Base-by-base conservation (phyloP, 176 grass and related monocot species). In the Echinochloa phyllopogon region DNA sequence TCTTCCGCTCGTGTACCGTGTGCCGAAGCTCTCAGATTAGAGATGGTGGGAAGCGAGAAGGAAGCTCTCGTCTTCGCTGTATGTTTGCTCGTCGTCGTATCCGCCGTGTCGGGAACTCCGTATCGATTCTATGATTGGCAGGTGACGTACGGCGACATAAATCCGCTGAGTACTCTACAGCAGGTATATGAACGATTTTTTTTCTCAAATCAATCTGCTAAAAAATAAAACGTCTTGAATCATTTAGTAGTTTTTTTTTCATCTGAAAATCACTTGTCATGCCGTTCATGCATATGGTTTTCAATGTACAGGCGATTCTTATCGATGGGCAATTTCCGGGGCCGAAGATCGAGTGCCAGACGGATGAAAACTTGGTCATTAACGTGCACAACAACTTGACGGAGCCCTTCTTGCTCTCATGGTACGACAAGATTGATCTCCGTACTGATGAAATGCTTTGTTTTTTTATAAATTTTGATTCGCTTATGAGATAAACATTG, bases 271-370 rank as follows among this genome's bases (percentile, higher is more conserved):
- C 14, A 1, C 18, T 75, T 16, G 53, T 9, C 21, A 15, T 2
- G 8, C 6, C 2, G 39, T 60, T 12, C 18, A 12, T 17, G 15
- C 17, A 42, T 29, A 18, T 72, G 10, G 0, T 59, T 41, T 77
- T 33, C 5, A 6, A 25, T 44, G 1, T 83, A 10, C 29, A 98
- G 92, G 92, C 71, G 17, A 93, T 98, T 63, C 58, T 98, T 48
- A 98, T 98, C 86, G 91, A 95, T 50, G 95, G 90, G 14, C 88
- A 86, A 69, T 94, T 98, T 56, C 95, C 95, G 0, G 95, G 95
- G 41, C 95, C 92, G 17, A 85, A 90, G 51, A 95, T 98, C 44
- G 75, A 90, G 12, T 93, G 84, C 17, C 76, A 87, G 37, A 98
- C 95, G 6, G 90, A 98, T 0, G 89, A 93, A 21, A 98, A 98